phyloP scores from a whole-genome alignment of 2,329 filamentous ascomycete genomes.

The Colletotrichum trifolii region DNA sequence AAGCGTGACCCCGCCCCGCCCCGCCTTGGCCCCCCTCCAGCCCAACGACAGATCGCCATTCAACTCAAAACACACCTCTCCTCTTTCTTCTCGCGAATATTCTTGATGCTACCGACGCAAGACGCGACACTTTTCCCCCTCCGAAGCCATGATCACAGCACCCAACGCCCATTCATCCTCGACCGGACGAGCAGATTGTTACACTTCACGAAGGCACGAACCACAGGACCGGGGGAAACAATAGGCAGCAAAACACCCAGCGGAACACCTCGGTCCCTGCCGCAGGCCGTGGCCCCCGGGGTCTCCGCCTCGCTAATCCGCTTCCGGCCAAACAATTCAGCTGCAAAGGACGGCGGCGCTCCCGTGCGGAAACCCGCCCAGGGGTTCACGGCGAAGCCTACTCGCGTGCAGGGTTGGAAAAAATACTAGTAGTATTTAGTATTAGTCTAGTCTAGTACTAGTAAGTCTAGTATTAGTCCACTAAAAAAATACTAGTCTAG shows the following conservation, averaged over 20 bases:
- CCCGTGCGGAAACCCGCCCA: slow-evolving; percentile 1
- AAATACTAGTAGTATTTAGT: too few relatives aligned
- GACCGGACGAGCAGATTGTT: too few relatives aligned
- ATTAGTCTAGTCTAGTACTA: too few relatives aligned
- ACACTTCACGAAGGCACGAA: background rate
- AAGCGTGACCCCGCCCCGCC: slow-evolving; percentile 26
- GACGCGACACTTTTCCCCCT: too few relatives aligned
- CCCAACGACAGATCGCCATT: slow-evolving; percentile 18
- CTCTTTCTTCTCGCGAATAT: too few relatives aligned
- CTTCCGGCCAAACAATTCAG: background rate
- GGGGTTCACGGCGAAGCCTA: background rate
- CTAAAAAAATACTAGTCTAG: too few relatives aligned
- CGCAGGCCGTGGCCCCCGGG: slow-evolving; percentile 25
- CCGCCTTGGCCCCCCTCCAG: slow-evolving; percentile 18
- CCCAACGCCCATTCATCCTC: too few relatives aligned
- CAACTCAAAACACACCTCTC: slow-evolving; percentile 32
- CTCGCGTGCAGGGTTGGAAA: too few relatives aligned
- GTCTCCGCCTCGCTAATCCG: slow-evolving; percentile 5
- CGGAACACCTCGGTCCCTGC: slow-evolving; percentile 31
- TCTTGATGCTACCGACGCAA: too few relatives aligned
- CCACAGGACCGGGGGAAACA: background rate
- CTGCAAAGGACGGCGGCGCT: slow-evolving; percentile 8
- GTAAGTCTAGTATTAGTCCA: too few relatives aligned
- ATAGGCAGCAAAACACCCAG: background rate
- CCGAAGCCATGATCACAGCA: too few relatives aligned